Percentiles rank a stretch among this genome's conserved stretches.
phyloP scores from a whole-genome alignment of 768 basidiomycete species.

The Saitozyma podzolica region DNA sequence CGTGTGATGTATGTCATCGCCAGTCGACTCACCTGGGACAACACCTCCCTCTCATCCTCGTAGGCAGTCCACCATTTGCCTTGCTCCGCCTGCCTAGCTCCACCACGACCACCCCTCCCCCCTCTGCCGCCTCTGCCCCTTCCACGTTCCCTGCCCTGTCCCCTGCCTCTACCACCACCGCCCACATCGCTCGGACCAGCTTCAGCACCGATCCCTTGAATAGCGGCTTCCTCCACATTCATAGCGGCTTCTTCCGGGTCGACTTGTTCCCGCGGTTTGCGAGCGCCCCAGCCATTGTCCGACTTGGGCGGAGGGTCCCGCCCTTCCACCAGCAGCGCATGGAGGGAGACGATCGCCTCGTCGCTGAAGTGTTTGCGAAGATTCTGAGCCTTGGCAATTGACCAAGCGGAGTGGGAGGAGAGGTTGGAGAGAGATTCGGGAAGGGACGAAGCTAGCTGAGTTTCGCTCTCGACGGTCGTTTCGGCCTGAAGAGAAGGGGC shows the following conservation, averaged over 20 bases:
- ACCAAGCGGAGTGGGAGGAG: conserved; percentile 31
- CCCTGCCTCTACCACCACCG: conserved; percentile 47
- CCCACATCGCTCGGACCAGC: conserved; percentile 12
- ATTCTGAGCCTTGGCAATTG: conserved; percentile 43
- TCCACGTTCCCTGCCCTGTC: conserved; percentile 37
- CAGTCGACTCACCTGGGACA: conserved; percentile 68
- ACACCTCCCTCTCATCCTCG: conserved; percentile 71
- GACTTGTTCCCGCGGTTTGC: conserved; percentile 22
- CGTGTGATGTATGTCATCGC: too few species aligned
- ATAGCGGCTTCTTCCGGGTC: conserved; percentile 34
- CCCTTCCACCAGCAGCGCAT: conserved; percentile 76
- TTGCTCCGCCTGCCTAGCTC: conserved; percentile 24
- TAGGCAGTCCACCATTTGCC: conserved; percentile 44
- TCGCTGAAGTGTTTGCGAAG: conserved; percentile 68
- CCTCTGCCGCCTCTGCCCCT: conserved; percentile 34
- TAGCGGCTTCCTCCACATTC: conserved; percentile 34
- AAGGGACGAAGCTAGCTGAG: conserved; percentile 12
- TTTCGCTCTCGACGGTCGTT: not conserved
- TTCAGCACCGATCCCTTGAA: conserved; percentile 18
- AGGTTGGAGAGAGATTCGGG: conserved; percentile 37
- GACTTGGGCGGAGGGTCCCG: conserved; percentile 71
- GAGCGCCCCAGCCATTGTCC: conserved; percentile 69
- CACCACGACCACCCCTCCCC: conserved; percentile 34
- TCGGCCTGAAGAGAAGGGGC: conserved; percentile 47
- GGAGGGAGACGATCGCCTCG: conserved; percentile 64